Conservation (phyloP, 768 basidiomycete species). For the Rhizopogon sp. region DNA sequence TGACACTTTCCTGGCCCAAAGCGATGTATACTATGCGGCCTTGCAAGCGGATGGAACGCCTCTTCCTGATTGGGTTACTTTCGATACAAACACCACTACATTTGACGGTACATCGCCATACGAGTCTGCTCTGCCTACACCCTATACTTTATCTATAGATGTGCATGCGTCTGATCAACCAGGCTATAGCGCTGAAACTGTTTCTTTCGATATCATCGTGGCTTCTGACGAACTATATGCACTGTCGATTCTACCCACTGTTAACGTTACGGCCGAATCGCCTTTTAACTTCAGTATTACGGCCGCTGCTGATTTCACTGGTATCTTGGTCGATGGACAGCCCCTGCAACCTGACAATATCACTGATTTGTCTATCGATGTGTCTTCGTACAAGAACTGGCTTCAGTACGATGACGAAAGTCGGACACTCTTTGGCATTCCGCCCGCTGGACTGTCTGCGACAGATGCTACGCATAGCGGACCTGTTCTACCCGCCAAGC, state of each 20-base stretch:
- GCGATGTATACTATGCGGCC: slow-evolving; percentile 58
- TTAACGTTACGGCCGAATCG: slow-evolving; percentile 64
- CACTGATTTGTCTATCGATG: slow-evolving; percentile 51
- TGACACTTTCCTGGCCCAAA: slow-evolving; percentile 49
- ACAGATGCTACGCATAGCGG: slow-evolving; percentile 26
- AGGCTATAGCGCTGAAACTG: slow-evolving; percentile 58
- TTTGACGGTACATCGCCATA: slow-evolving; percentile 74
- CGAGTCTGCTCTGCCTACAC: slow-evolving; percentile 32
- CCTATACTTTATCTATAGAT: slow-evolving; percentile 42
- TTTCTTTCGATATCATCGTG: slow-evolving; percentile 64
- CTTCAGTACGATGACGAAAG: slow-evolving; percentile 52
- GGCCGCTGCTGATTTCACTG: slow-evolving; percentile 55
- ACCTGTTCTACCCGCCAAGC: slow-evolving; percentile 49
- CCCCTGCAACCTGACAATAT: slow-evolving; percentile 58
- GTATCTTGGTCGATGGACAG: slow-evolving; percentile 58
- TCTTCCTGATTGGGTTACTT: slow-evolving; percentile 73
- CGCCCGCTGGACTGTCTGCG: slow-evolving; percentile 37
- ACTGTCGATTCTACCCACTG: slow-evolving; percentile 44
- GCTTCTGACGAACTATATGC: slow-evolving; percentile 64
- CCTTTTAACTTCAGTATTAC: slow-evolving; percentile 47
- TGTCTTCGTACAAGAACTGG: slow-evolving; percentile 51
- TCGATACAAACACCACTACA: slow-evolving; percentile 62
- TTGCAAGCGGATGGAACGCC: slow-evolving; percentile 60
- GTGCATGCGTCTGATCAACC: slow-evolving; percentile 69
- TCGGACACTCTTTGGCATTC: slow-evolving; percentile 59